A percentile compares a stretch with the other conserved stretches of the same genome.
phyloP scores from a whole-genome alignment of 768 basidiomycete genomes.

The Rossbeevera mucosa region DNA sequence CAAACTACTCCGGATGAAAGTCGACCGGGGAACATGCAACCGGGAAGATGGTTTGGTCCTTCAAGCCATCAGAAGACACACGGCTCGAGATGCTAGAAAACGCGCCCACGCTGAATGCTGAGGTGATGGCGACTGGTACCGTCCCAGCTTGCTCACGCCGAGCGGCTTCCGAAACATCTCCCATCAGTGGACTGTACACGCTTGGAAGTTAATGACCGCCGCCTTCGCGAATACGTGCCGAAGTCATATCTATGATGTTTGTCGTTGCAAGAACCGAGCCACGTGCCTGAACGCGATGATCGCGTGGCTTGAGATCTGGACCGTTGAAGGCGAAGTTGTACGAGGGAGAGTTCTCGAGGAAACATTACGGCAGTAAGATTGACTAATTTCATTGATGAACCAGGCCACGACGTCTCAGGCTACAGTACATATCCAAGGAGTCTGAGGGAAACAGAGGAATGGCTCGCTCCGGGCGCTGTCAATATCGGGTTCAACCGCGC shows the following conservation, averaged over 20 bases:
- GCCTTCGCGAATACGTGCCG: slow-evolving; percentile 7
- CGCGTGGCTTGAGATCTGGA: slow-evolving; percentile 4
- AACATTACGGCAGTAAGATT: not conserved
- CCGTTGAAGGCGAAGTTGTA: slow-evolving; percentile 1
- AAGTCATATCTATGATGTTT: too few relatives aligned
- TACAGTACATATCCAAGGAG: not conserved
- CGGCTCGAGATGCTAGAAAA: slow-evolving; percentile 3
- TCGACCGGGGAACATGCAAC: not conserved
- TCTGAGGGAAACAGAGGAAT: not conserved
- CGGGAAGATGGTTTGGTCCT: not conserved
- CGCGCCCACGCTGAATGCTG: not conserved
- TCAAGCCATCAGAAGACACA: slow-evolving; percentile 4
- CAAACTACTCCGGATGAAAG: not conserved
- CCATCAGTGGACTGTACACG: not conserved
- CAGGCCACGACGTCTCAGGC: not conserved
- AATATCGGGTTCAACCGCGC: not conserved
- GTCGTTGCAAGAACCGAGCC: not conserved
- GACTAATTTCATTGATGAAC: not conserved
- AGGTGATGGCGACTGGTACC: not conserved
- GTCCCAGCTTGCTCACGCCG: not conserved
- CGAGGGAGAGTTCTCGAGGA: not conserved
- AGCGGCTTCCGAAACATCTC: slow-evolving; percentile 1
- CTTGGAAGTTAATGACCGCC: slow-evolving; percentile 11
- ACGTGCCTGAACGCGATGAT: not conserved
- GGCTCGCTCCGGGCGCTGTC: not conserved